Base-by-base conservation (phyloP, 495 filamentous ascomycete species). In the Penicillium flavigenum region DNA sequence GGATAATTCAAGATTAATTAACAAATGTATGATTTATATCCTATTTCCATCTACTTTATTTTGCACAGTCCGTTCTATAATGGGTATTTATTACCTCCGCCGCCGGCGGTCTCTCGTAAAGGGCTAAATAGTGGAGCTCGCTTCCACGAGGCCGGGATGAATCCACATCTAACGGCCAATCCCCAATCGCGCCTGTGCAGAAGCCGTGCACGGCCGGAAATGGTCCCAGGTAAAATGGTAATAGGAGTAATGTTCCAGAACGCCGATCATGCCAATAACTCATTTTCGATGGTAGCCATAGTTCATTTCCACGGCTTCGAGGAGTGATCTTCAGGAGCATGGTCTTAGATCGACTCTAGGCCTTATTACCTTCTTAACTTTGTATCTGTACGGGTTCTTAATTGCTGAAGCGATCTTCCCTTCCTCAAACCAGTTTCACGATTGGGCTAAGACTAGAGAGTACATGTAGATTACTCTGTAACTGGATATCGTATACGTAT, bases 121-220 rank as follows among this genome's bases (percentile, higher is more conserved):
- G 31, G 54, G 54, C 50, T 52, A 61, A 56, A 64, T 26, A 53
- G 65, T 68, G 65, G 66, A 59, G 44, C 54, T 69, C 66, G 66
- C 66, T 68, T 66, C 66, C 66, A 69, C 63, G 66, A 66, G 63
- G 61, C 49, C 58, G 60, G 60, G 60, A 63, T 29, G 45, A 52
- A 58, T 49, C 59, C 60, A 60, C 32, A 19, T 9, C 43, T 44
- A 66, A 61, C 60, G 61, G 58, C 66, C 65, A 68, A 68, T 66
- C 56, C 47, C 24, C 45, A 50, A 47, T 58, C 50, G 39, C 43
- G 20, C 24, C 52, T 42, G 46, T 66, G 63, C 60, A 68, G 65
- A 66, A 65, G 24, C 44, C 54, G 62, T 62, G 65, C 65, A 67
- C 65, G 60, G 65, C 22, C 61, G 22, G 41, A 56, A 50, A 31